Base-by-base conservation (phyloP, 1,139 yeast species). In the Groenewaldozyma auringiensis region DNA sequence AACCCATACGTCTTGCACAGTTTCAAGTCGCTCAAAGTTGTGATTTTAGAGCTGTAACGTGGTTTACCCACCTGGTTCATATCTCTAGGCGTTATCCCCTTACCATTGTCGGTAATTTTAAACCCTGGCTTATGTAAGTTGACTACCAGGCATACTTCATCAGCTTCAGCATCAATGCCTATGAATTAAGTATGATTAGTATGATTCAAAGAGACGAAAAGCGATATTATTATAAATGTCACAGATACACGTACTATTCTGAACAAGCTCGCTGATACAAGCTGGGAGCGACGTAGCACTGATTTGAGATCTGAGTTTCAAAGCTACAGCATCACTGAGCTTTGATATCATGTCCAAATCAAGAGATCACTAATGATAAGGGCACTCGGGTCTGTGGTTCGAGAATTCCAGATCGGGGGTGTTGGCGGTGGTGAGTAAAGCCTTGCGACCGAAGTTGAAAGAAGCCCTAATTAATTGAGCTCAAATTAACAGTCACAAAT, bases 1-100 rank as follows among this genome's bases (percentile, higher is more conserved):
- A 60, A 71, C 1, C 76, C 76, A 51, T 58, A 62, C 2, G 68
- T 62, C 1, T 36, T 29, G 6, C 53, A 43, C 3, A 29, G 9
- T 20, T 36, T 45, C 13, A 70, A 50, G 20, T 69, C 71, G 2
- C 60, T 57, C 11, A 65, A 42, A 1, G 40, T 31, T 1, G 41
- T 21, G 8, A 70, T 49, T 51, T 78, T 81, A 0, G 84, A 78
- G 2, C 84, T 78, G 47, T 57, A 71, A 67, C 47, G 78, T 63
- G 52, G 50, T 17, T 34, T 43, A 2, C 54, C 56, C 13, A 64
- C 50, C 25, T 32, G 9, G 37, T 72, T 71, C 55, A 83, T 64
- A 49, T 81, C 82, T 2, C 65, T 72, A 16, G 77, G 76, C 21
- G 61, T 56, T 42, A 84, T 76, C 0, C 81, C 82, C 34, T 47